Evolutionary conservation across 305 asterid species (phyloP).

Genomic region (Salvia sclarea): DNA sequence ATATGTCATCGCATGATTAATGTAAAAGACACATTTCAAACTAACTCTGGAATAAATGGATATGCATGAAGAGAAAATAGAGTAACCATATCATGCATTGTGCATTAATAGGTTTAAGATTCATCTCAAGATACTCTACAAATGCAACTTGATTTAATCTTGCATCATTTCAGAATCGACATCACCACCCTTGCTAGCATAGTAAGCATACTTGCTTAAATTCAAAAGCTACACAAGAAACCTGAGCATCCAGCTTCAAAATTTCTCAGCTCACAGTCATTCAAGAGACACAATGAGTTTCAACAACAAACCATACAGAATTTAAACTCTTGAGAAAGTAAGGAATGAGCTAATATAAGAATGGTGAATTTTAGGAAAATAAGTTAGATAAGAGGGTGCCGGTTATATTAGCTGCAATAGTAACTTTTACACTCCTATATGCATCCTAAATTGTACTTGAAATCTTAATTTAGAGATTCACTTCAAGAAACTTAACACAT

Average conservation of each 20-base stretch:
- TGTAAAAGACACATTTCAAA: neutral
- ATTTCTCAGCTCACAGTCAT: neutral
- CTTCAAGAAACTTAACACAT: neutral
- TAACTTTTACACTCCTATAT: neutral
- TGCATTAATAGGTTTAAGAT: neutral
- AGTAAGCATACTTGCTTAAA: neutral
- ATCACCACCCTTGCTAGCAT: neutral
- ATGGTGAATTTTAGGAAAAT: neutral
- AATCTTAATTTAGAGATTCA: neutral
- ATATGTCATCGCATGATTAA: neutral
- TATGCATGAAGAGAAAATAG: neutral
- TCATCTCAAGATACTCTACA: slow-evolving; percentile 15
- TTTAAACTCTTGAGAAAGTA: neutral
- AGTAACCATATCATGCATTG: neutral
- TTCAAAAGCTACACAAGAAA: neutral
- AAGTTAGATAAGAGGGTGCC: neutral
- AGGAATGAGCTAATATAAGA: slow-evolving; percentile 5
- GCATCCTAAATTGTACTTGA: neutral
- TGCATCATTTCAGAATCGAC: slow-evolving; percentile 15
- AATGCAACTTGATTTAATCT: neutral
- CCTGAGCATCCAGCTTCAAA: neutral
- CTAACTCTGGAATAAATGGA: neutral
- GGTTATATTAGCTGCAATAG: slow-evolving; percentile 6
- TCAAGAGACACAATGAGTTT: slow-evolving; percentile 20
- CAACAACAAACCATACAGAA: slow-evolving; percentile 7